Conservation (phyloP, 2,329 filamentous ascomycete genomes). For the Ophiostoma sp. region DNA sequence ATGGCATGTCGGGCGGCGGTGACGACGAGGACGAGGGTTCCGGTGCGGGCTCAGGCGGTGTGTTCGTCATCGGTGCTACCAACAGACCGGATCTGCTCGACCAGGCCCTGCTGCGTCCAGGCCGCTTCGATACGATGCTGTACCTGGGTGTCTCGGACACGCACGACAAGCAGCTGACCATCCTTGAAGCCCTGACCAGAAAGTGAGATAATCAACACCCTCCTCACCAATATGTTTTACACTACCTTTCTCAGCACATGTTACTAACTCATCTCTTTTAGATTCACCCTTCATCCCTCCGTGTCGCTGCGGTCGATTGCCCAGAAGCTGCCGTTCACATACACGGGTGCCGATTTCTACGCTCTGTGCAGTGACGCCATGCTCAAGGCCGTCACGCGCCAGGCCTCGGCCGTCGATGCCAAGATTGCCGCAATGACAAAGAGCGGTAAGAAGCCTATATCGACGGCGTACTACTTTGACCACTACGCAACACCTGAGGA, state of each 20-base stretch:
- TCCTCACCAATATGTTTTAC: constrained; percentile 20
- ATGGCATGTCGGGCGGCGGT: constrained; percentile 75
- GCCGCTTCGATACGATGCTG: constrained; percentile 97
- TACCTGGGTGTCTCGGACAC: constrained; percentile 96
- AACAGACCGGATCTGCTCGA: constrained; percentile 93
- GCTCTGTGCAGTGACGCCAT: constrained; percentile 96
- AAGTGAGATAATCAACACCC: constrained; percentile 62
- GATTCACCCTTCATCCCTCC: constrained; percentile 79
- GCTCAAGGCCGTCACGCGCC: constrained; percentile 95
- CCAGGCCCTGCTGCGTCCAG: constrained; percentile 82
- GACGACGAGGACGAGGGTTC: constrained; percentile 26
- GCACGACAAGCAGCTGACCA: constrained; percentile 92
- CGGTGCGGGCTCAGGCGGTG: constrained; percentile 75
- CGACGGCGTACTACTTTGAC: constrained; percentile 94
- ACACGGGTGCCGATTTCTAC: constrained; percentile 96
- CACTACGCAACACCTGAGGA: constrained; percentile 82
- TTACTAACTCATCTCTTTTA: constrained; percentile 38
- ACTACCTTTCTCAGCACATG: too few relatives aligned
- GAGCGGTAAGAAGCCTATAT: constrained; percentile 54
- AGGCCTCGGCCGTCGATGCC: constrained; percentile 77
- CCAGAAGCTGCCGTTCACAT: constrained; percentile 82
- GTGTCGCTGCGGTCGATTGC: constrained; percentile 76
- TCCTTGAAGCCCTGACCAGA: constrained; percentile 88
- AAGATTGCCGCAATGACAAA: constrained; percentile 73
- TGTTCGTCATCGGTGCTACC: constrained; percentile 95